A percentile compares a stretch with the other conserved stretches of the same genome.
Evolutionary conservation across 441 rosid species (phyloP).

Genomic region (Euphorbia celastroides): DNA sequence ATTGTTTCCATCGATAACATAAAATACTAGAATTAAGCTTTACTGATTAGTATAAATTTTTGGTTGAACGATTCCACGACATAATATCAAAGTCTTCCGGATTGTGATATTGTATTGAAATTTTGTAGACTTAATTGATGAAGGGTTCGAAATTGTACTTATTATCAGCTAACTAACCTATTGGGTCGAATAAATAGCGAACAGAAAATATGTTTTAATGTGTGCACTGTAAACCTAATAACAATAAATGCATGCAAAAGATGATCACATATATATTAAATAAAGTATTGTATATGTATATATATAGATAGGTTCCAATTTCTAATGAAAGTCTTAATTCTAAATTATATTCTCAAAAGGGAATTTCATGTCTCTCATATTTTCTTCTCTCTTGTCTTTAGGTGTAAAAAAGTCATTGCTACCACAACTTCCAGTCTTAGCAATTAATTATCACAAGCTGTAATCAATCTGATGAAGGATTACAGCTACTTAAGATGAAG

Average conservation of each 20-base stretch:
- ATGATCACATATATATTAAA: background rate
- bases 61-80: too few relatives aligned
- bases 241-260: background rate
- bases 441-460: background rate
- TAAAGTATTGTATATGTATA: background rate
- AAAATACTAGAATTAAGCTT: too few relatives aligned
- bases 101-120: too few relatives aligned
- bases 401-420: conserved; percentile 18
- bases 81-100: too few relatives aligned
- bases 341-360: conserved; percentile 5
- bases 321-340: conserved; percentile 13
- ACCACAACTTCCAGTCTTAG: background rate
- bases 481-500: conserved; percentile 18
- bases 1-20: too few relatives aligned
- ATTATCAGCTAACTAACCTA: too few relatives aligned
- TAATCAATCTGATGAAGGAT: conserved; percentile 13
- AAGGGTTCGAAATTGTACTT: too few relatives aligned
- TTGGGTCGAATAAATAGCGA: too few relatives aligned
- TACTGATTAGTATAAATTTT: too few relatives aligned
- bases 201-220: too few relatives aligned
- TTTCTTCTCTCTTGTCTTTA: conserved; percentile 8
- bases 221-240: background rate
- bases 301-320: conserved; percentile 18
- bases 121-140: too few relatives aligned
- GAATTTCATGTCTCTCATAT: conserved; percentile 15